Base-by-base conservation (phyloP, 2,329 filamentous ascomycete species). In the Penicillium nordicum region DNA sequence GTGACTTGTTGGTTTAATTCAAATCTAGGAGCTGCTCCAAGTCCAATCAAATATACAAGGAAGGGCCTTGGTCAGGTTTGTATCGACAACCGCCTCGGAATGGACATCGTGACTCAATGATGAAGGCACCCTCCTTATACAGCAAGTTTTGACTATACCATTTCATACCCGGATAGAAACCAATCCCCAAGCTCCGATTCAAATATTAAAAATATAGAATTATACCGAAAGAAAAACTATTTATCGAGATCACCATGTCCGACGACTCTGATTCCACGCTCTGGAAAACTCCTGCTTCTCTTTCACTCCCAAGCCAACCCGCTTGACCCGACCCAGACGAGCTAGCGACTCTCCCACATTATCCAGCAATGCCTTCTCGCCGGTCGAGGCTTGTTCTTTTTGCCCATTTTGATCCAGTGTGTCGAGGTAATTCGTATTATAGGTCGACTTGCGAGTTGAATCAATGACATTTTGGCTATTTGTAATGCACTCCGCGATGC, bases 241-340 rank as follows among this genome's bases (percentile, higher is more conserved):
- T 3, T 27, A 51, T 6, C 4, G 9, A 30, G 12, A 55, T 62
- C 62, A 72, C 69, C 69, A 71, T 8, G 56, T 69, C 41, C 62
- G 62, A 21, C 67, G 65, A 51, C 66, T 76, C 68, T 75, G 81
- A 45, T 69, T 78, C 86, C 86, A 93, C 30, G 87, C 86, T 53
- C 87, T 82, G 29, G 96, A 81, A 74, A 99, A 99, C 6, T 86
- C 84, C 25, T 81, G 78, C 79, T 99, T 99, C 59, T 97, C 91
- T 66, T 82, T 79, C 53, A 96, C 80, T 0, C 90, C 92, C 63
- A 99, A 73, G 0, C 89, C 92, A 1, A 99, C 91, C 54, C 93
- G 83, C 79, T 95, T 96, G 38, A 94, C 92, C 58, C 94, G 80
- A 1, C 92, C 90, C 51, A 99, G 74, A 51, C 93, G 79, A n/a